Evolutionary conservation across 2,329 filamentous ascomycete genomes (phyloP).

Genomic region (Aspergillus felis): DNA sequence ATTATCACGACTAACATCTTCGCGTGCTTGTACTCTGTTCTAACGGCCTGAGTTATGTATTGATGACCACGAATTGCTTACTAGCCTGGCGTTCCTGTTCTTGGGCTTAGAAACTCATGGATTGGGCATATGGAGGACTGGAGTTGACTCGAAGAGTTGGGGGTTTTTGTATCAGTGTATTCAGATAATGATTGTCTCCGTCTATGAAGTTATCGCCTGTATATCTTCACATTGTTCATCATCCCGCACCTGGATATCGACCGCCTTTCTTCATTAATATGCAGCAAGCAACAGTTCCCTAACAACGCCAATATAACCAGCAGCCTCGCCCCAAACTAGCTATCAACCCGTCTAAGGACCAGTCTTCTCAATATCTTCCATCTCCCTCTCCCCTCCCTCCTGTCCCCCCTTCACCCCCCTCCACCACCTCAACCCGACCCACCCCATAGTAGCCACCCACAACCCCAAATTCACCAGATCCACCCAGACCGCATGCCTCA

Average conservation of each 20-base stretch:
- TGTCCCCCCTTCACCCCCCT: constrained; percentile 20
- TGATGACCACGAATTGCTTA: neutral
- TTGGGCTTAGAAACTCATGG: neutral
- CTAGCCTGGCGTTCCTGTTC: neutral
- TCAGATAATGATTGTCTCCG: neutral
- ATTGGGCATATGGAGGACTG: neutral
- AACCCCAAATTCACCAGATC: constrained; percentile 70
- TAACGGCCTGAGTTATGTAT: neutral
- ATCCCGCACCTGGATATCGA: neutral
- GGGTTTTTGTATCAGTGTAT: neutral
- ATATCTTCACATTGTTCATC: neutral
- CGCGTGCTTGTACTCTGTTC: neutral
- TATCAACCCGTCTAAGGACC: neutral
- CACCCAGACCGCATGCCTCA: constrained; percentile 86
- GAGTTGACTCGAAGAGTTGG: neutral
- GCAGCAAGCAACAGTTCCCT: neutral
- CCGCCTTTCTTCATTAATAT: neutral
- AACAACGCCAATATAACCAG: neutral
- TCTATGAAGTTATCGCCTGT: neutral
- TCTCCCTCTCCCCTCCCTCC: constrained; percentile 22
- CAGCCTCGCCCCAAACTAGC: neutral
- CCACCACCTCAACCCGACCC: constrained; percentile 35
- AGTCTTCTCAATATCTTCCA: constrained; percentile 10
- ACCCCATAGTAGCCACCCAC: constrained; percentile 63
- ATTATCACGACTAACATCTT: neutral